Base-by-base conservation (phyloP, 352 stramenopile species). In the Pythium rishiriense region DNA sequence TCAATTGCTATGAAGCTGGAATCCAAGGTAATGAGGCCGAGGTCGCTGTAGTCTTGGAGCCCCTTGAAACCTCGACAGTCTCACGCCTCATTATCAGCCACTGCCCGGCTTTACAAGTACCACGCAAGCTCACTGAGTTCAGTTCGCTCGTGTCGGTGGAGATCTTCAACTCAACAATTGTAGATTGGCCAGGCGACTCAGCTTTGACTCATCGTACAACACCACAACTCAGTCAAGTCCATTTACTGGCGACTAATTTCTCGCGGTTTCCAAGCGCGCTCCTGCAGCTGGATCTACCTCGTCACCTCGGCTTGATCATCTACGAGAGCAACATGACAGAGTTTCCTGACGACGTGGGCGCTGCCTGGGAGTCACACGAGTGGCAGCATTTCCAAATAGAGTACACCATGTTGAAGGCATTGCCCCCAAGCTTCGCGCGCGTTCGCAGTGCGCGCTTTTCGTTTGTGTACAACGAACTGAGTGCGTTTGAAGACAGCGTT, bases 1-100 rank as follows among this genome's bases (percentile, higher is more conserved):
- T 52, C 22, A 52, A 52, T 14, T 52, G 46, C n/a, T 33, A 52
- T 52, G 12, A 25, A 28, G 22, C 12, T n/a, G 24, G 50, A n/a
- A 35, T 57, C 50, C 29, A 45, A 45, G 24, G 25, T 4, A 39
- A 42, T 14, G 24, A 35, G 5, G 46, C 1, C 9, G 37, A 43
- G n/a, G n/a, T 43, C 14, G 14, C 37, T 12, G 37, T 17, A 1
- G 37, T 43, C 9, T 17, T 43, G 37, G 11, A 43, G 1, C 8
- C 11, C 14, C 24, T 52, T 10, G 46, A 52, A 21, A 25, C 22
- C 22, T 31, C 24, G 46, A 52, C 46, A 6, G 46, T 31, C 24
- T 35, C 46, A 25, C 46, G 46, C 7, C 5, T 52, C 6, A 31
- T 52, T 12, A 35, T 52, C 46, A 52, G 46, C 24, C 46, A 52